phyloP scores from a whole-genome alignment of 768 basidiomycete species.

The Neoboletus magnificus region DNA sequence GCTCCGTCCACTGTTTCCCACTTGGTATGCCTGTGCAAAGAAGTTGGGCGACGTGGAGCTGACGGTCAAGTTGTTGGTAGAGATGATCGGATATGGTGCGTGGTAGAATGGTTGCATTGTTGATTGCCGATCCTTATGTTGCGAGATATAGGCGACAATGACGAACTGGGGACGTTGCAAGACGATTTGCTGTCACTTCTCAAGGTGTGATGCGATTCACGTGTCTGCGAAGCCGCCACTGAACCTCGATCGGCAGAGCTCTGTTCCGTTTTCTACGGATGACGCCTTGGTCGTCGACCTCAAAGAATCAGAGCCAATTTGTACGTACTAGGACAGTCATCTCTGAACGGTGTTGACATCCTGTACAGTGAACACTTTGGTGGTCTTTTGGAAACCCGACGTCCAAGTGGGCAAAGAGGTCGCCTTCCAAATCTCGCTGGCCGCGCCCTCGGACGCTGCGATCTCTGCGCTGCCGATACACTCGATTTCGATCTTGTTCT shows the following conservation, averaged over 20 bases:
- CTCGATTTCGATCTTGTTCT: slow-evolving; percentile 58
- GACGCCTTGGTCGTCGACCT: slow-evolving; percentile 60
- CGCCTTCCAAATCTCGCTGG: slow-evolving; percentile 73
- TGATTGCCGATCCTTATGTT: background rate
- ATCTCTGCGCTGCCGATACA: slow-evolving; percentile 61
- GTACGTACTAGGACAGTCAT: slow-evolving; percentile 39
- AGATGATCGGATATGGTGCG: slow-evolving; percentile 79
- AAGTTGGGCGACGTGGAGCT: slow-evolving; percentile 73
- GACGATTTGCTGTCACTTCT: slow-evolving; percentile 74
- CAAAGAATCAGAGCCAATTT: slow-evolving; percentile 57
- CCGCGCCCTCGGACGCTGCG: slow-evolving; percentile 45
- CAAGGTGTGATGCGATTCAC: slow-evolving; percentile 43
- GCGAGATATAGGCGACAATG: slow-evolving; percentile 38
- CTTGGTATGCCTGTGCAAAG: slow-evolving; percentile 83
- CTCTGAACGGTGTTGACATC: slow-evolving; percentile 3
- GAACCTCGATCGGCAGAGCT: slow-evolving; percentile 48
- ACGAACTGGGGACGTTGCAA: slow-evolving; percentile 51
- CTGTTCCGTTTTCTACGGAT: slow-evolving; percentile 59
- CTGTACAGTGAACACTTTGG: slow-evolving; percentile 54
- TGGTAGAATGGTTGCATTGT: background rate
- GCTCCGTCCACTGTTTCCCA: slow-evolving; percentile 67
- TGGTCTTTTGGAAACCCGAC: slow-evolving; percentile 70
- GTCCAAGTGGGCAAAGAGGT: slow-evolving; percentile 57
- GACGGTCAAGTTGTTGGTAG: slow-evolving; percentile 71
- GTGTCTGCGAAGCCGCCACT: background rate